These are phyloP conservation scores for Pinus taeda DNA, from an alignment of 75 land plant species.

Conservation along the genomic window DNA sequence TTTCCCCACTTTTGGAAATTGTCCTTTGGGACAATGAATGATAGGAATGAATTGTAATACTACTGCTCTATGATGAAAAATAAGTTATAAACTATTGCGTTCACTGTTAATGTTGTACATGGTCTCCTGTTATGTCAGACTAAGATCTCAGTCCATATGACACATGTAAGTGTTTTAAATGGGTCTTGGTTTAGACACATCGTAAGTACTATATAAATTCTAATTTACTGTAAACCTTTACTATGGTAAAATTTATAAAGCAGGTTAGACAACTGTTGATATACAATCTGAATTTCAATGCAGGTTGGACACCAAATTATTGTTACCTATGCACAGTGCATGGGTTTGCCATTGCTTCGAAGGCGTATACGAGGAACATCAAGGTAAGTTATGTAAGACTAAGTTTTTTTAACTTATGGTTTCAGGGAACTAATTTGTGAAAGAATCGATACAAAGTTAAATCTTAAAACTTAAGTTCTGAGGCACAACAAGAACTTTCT, in stretches of 20 bases:
- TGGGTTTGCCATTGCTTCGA: slow-evolving; percentile 91
- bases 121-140: background rate
- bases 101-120: background rate
- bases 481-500: background rate
- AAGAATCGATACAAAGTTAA: background rate
- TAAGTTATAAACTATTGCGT: too few species aligned
- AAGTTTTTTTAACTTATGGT: background rate
- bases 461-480: background rate
- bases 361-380: slow-evolving; percentile 79
- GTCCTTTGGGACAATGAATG: too few species aligned
- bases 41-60: background rate
- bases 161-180: background rate
- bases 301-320: slow-evolving; percentile 98
- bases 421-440: background rate
- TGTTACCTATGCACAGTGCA: slow-evolving; percentile 84
- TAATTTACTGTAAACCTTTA: background rate
- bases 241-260: background rate
- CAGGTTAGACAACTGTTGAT: background rate
- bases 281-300: slow-evolving; percentile 7
- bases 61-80: too few species aligned
- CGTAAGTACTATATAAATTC: background rate
- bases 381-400: slow-evolving; percentile 40
- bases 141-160: background rate
- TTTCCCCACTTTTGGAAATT: too few species aligned
- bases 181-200: background rate